Conservation (phyloP, 495 filamentous ascomycete species). For the Aspergillus panamensis region DNA sequence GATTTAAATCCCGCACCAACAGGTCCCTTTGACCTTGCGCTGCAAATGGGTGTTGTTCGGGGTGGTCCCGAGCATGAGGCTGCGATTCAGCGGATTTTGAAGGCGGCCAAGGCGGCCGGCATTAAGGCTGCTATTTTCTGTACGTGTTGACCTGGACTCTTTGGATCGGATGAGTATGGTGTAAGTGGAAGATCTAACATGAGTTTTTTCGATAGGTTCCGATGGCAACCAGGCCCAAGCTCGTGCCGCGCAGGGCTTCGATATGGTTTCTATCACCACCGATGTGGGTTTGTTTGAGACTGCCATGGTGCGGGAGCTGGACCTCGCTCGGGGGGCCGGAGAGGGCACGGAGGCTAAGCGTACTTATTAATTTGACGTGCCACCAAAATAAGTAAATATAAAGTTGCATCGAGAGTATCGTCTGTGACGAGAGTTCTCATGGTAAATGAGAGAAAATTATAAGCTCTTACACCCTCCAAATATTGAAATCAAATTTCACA, state of each 20-base stretch:
- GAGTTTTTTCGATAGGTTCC: slow-evolving; percentile 31
- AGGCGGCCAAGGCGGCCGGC: slow-evolving; percentile 60
- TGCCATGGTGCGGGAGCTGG: slow-evolving; percentile 35
- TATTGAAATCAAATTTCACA: too few relatives aligned
- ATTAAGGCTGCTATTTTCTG: slow-evolving; percentile 81
- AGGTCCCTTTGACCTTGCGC: slow-evolving; percentile 56
- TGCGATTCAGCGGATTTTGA: slow-evolving; percentile 61
- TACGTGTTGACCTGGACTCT: slow-evolving; percentile 15
- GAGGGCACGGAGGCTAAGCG: slow-evolving; percentile 8
- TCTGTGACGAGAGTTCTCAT: too few relatives aligned
- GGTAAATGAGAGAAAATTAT: too few relatives aligned
- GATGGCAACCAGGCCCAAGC: slow-evolving; percentile 58
- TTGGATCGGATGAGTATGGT: neutral
- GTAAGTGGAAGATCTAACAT: neutral
- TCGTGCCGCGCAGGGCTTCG: slow-evolving; percentile 66
- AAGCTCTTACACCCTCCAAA: too few relatives aligned
- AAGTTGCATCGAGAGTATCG: too few relatives aligned
- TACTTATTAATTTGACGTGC: slow-evolving; percentile 1
- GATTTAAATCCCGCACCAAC: neutral
- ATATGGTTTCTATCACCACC: slow-evolving; percentile 68
- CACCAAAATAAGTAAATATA: too few relatives aligned
- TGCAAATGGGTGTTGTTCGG: slow-evolving; percentile 36
- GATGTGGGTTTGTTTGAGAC: slow-evolving; percentile 53
- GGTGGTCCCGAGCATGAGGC: slow-evolving; percentile 47
- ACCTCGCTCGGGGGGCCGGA: slow-evolving; percentile 28